These are phyloP conservation scores for Naumovozyma castellii DNA, from an alignment of 805 yeast species.

Conservation along the genomic window DNA sequence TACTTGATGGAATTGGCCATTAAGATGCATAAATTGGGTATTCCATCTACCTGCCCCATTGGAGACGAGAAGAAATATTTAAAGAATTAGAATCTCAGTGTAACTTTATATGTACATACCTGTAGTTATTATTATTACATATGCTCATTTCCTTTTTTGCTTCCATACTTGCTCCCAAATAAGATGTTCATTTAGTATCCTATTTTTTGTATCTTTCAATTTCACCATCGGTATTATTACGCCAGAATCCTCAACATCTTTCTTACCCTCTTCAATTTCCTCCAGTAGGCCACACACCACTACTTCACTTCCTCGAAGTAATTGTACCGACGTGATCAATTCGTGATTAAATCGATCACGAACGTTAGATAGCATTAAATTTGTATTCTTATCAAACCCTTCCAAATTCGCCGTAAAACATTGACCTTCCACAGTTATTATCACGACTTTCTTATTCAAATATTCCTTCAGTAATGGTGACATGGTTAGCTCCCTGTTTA, in stretches of 20 bases:
- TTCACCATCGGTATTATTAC: slow-evolving; percentile 1
- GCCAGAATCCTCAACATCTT: slow-evolving; percentile 6
- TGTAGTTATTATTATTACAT: slow-evolving; percentile 1
- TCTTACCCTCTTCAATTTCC: background rate
- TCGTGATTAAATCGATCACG: slow-evolving; percentile 39
- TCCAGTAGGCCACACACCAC: slow-evolving; percentile 25
- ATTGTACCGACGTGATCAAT: slow-evolving; percentile 10
- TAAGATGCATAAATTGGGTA: slow-evolving; percentile 65
- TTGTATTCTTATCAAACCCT: slow-evolving; percentile 60
- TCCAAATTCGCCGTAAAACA: slow-evolving; percentile 39
- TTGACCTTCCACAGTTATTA: slow-evolving; percentile 50
- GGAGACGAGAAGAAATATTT: slow-evolving; percentile 27
- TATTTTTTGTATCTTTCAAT: slow-evolving; percentile 22
- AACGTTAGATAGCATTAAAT: slow-evolving; percentile 44
- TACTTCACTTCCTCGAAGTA: slow-evolving; percentile 27
- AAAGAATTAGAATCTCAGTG: slow-evolving; percentile 3
- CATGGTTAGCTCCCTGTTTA: slow-evolving; percentile 10
- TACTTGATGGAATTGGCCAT: slow-evolving; percentile 78
- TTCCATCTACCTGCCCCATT: slow-evolving; percentile 33
- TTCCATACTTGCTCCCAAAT: slow-evolving; percentile 23
- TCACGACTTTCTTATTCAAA: slow-evolving; percentile 39
- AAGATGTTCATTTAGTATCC: slow-evolving; percentile 17
- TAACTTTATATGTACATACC: slow-evolving; percentile 2
- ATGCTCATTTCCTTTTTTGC: background rate
- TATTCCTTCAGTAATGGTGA: slow-evolving; percentile 27